Conservation (phyloP, 768 basidiomycete genomes). For the Plicaturopsis crispa region DNA sequence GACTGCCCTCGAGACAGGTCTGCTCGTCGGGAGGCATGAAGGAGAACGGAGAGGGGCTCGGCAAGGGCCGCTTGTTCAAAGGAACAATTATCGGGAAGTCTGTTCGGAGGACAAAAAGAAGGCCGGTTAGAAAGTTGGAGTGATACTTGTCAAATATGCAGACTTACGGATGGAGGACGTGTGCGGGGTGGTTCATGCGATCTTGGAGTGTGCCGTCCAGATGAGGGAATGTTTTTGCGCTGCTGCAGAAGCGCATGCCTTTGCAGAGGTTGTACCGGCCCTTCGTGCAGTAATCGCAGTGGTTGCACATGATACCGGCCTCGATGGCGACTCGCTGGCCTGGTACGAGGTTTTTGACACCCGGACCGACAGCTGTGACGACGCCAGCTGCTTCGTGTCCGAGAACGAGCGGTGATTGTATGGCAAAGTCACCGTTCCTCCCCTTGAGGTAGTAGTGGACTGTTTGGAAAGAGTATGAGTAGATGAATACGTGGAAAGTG, state of each 20-base stretch:
- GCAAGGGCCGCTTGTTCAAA: slow-evolving; percentile 84
- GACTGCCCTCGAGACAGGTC: slow-evolving; percentile 42
- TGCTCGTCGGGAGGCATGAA: slow-evolving; percentile 51
- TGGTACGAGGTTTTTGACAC: slow-evolving; percentile 51
- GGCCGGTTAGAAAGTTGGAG: slow-evolving; percentile 2
- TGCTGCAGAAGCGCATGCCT: slow-evolving; percentile 81
- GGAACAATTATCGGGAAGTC: slow-evolving; percentile 67
- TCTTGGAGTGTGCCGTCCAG: slow-evolving; percentile 87
- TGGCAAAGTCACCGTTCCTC: slow-evolving; percentile 86
- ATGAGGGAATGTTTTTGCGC: slow-evolving; percentile 89
- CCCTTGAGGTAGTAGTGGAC: slow-evolving; percentile 90
- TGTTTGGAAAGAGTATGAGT: slow-evolving; percentile 19
- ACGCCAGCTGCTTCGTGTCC: slow-evolving; percentile 93
- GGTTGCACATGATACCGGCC: slow-evolving; percentile 82
- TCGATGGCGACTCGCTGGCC: slow-evolving; percentile 93
- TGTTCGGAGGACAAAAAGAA: slow-evolving; percentile 17
- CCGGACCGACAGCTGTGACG: slow-evolving; percentile 75
- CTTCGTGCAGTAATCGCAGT: slow-evolving; percentile 59
- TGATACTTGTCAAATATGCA: slow-evolving; percentile 2
- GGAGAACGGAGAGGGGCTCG: slow-evolving; percentile 89
- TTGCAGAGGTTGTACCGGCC: slow-evolving; percentile 94
- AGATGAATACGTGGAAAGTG: slow-evolving; percentile 12
- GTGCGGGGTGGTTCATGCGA: slow-evolving; percentile 82
- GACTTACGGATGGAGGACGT: slow-evolving; percentile 81
- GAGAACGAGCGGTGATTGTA: slow-evolving; percentile 81